phyloP scores from a whole-genome alignment of 768 basidiomycete genomes.

The Pisolithus sp. region DNA sequence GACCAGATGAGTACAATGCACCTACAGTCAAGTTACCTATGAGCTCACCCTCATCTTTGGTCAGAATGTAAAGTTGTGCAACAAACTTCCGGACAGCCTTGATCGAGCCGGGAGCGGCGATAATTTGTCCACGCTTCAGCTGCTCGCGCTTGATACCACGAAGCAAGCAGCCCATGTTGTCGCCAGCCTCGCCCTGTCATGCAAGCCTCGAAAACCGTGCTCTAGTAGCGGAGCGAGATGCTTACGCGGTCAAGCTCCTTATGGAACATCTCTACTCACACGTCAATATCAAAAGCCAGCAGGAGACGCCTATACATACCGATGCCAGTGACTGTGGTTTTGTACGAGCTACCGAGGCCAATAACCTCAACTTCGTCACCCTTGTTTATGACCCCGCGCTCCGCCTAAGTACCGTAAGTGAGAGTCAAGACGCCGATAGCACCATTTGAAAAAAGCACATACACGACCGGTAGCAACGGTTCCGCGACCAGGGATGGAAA shows the following conservation, averaged over 20 bases:
- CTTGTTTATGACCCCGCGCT: constrained; percentile 88
- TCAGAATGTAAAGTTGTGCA: constrained; percentile 75
- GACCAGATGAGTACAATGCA: constrained; percentile 1
- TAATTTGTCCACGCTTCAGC: constrained; percentile 86
- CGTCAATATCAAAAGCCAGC: constrained; percentile 3
- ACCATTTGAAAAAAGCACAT: constrained; percentile 21
- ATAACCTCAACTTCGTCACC: constrained; percentile 91
- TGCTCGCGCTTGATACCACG: constrained; percentile 98
- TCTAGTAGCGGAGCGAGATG: neutral
- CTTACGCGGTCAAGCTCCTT: constrained; percentile 92
- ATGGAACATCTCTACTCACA: constrained; percentile 89
- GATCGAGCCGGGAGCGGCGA: constrained; percentile 83
- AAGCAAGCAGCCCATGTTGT: constrained; percentile 97
- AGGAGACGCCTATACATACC: constrained; percentile 34
- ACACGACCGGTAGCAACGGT: constrained; percentile 95
- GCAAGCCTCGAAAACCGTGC: constrained; percentile 5
- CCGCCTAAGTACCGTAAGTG: constrained; percentile 46
- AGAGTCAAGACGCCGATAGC: too few species aligned
- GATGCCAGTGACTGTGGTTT: constrained; percentile 94
- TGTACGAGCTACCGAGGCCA: constrained; percentile 73
- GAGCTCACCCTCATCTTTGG: constrained; percentile 35
- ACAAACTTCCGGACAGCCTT: constrained; percentile 93
- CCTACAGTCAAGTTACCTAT: constrained; percentile 51
- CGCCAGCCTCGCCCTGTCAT: constrained; percentile 85
- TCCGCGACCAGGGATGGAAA: constrained; percentile 97